Evolutionary conservation across 305 asterid genomes (phyloP), one percentile per base, ranked within the genome.

Genomic region (Solanum hybrid): DNA sequence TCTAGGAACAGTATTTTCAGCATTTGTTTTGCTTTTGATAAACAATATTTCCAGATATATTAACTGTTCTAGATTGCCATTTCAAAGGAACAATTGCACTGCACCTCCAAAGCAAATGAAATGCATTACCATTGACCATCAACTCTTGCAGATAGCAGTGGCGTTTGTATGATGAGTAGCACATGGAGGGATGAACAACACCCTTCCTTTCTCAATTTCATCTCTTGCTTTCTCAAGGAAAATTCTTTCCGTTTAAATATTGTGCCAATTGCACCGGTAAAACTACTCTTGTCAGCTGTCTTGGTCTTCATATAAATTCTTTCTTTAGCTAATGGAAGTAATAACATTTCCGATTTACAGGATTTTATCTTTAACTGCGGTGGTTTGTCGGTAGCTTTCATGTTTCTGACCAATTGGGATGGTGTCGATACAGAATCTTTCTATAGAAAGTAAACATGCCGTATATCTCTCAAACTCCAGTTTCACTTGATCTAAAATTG

Each of bases 281-380:
- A 79, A 89, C 32, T 89, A 82, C 90, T 89, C 90, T 86, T 33
- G 75, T 90, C 84, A 78, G 72, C 91, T 79, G 45, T 73, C 51
- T 36, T 80, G 83, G 15, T 65, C 86, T 87, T 88, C 33, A 2
- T 45, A 33, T 34, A 12, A 15, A 37, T 57, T 34, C 86, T 84
- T 87, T 31, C 34, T 70, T 20, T 70, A 41, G 79, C 77, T 2
- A 20, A 61, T 61, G 51, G 32, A 8, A 32, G n/a, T 61, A 70
- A 38, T 89, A 85, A 90, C 79, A 76, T 90, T 88, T 89, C 87
- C 86, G 14, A 81, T 90, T 89, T 90, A 92, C 98, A 96, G 99
- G 99, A 97, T 92, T 96, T 97, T 93, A 97, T 97, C 92, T 96
- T 96, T 65, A 97, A 95, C 92, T 96, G 98, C 89, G 98, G 99